phyloP scores from a whole-genome alignment of 1,139 yeast genomes.

The Debaryomycetaceae sp. region DNA sequence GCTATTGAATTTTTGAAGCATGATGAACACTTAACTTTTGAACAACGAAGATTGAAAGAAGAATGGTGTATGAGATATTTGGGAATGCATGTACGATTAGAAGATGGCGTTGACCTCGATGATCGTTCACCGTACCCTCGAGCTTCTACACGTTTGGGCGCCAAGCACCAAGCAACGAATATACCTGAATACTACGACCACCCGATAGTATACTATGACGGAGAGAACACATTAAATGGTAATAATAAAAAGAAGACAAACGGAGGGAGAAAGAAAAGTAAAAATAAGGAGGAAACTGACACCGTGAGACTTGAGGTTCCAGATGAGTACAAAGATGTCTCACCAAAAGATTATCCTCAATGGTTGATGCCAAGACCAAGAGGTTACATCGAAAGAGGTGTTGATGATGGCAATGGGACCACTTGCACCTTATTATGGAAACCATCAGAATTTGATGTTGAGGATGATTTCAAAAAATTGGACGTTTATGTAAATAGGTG shows the following conservation, averaged over 20 bases:
- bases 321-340: conserved; percentile 36
- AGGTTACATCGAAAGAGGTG: conserved; percentile 87
- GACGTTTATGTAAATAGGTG: conserved; percentile 58
- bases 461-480: conserved; percentile 32
- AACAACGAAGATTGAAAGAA: conserved; percentile 50
- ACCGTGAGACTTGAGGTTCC: conserved; percentile 43
- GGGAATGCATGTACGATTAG: conserved; percentile 73
- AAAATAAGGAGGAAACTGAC: conserved; percentile 17
- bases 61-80: conserved; percentile 83
- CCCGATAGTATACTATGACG: conserved; percentile 67
- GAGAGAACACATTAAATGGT: conserved; percentile 17
- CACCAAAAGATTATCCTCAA: conserved; percentile 53
- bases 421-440: conserved; percentile 74
- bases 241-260: conserved; percentile 15
- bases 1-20: conserved; percentile 51
- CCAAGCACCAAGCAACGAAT: conserved; percentile 67
- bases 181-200: conserved; percentile 68
- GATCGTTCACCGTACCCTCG: conserved; percentile 77
- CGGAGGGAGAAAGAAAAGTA: conserved; percentile 13
- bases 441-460: conserved; percentile 32
- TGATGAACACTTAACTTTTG: conserved; percentile 40
- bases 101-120: conserved; percentile 75
- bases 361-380: conserved; percentile 80
- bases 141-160: conserved; percentile 75
- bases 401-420: conserved; percentile 49